Evolutionary conservation across 2,329 filamentous ascomycete species (phyloP), one percentile per base, ranked within the genome.

Genomic region (Claviceps capensis): DNA sequence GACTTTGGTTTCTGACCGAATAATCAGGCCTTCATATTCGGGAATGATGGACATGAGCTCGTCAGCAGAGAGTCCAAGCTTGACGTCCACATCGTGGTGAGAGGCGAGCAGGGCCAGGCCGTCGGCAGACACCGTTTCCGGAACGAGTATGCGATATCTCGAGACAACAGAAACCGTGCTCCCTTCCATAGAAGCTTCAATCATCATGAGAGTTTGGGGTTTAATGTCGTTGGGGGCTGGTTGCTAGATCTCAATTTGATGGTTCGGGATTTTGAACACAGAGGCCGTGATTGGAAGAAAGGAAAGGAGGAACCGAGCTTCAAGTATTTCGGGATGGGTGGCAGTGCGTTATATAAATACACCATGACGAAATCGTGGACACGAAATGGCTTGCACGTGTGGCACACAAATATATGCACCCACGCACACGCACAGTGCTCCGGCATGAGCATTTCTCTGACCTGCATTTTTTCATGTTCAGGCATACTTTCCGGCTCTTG

Each of bases 1-100:
- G 54, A 91, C 86, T 62, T 89, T 85, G 1, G 86, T 91, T 67
- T 89, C 86, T 40, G 86, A 90, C 2, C 86, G 82, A 42, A 91
- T 82, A 54, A 91, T 86, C 49, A 91, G 74, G 19, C 83, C 87
- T 47, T 89, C 79, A 65, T 90, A 90, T 22, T 76, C 70, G 0
- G 81, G 77, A 53, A 91, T 88, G 53, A 83, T 74, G n/a, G 69
- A 58, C 43, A 82, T 67, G 19, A 91, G 74, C 57, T 88, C 78
- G 1, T 81, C 72, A 0, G 83, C 66, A 3, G 74, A 75, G 16
- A 90, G 68, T 1, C 77, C 78, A 48, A 78, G 77, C 50, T 76
- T 78, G 56, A 82, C 79, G 62, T 91, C 79, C 37, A 91, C 84
- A 22, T 87, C 78, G 60, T 86, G 82, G 40, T 78, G 75, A 19